A percentile compares a stretch with the other conserved stretches of the same genome.
phyloP scores from a whole-genome alignment of 2,329 filamentous ascomycete species.

The Cladosporium sp. region DNA sequence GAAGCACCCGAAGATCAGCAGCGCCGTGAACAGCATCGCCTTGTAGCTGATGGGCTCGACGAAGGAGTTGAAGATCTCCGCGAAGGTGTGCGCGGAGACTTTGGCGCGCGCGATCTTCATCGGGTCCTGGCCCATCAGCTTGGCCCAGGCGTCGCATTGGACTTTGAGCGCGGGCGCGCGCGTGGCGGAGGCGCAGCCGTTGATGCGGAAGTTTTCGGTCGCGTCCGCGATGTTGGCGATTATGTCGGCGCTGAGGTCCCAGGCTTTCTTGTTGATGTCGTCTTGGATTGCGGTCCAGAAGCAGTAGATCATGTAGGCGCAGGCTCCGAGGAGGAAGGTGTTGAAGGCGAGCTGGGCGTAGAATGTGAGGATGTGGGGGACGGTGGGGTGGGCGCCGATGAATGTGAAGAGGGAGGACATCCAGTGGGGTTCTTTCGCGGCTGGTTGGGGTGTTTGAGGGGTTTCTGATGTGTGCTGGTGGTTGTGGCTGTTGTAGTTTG shows the following conservation, averaged over 20 bases:
- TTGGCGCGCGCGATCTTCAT: conserved; percentile 70
- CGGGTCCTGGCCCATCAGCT: conserved; percentile 82
- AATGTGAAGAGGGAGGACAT: conserved; percentile 50
- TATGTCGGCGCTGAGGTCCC: conserved; percentile 58
- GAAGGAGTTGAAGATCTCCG: conserved; percentile 89
- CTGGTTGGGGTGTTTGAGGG: not conserved
- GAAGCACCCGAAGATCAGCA: conserved; percentile 47
- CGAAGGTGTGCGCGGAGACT: conserved; percentile 80
- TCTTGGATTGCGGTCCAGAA: conserved; percentile 63
- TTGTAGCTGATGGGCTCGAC: conserved; percentile 87
- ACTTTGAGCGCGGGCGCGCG: conserved; percentile 66
- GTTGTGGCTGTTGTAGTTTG: conserved; percentile 15
- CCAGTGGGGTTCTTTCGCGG: conserved; percentile 21
- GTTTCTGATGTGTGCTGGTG: conserved; percentile 6
- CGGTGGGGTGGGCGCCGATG: conserved; percentile 58
- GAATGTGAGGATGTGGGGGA: conserved; percentile 60
- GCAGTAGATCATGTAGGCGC: conserved; percentile 61
- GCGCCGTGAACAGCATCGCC: conserved; percentile 53
- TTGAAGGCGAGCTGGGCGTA: conserved; percentile 64
- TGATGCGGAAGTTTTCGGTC: conserved; percentile 64
- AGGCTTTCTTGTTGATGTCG: conserved; percentile 68
- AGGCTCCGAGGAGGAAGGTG: conserved; percentile 50
- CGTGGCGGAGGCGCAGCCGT: conserved; percentile 62
- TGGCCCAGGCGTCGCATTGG: conserved; percentile 73
- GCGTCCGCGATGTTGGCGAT: conserved; percentile 69